A percentile compares a stretch with the other conserved stretches of the same genome.
These are phyloP conservation scores for Lanmaoa rubissima DNA, from an alignment of 768 basidiomycete genomes.

Conservation along the genomic window DNA sequence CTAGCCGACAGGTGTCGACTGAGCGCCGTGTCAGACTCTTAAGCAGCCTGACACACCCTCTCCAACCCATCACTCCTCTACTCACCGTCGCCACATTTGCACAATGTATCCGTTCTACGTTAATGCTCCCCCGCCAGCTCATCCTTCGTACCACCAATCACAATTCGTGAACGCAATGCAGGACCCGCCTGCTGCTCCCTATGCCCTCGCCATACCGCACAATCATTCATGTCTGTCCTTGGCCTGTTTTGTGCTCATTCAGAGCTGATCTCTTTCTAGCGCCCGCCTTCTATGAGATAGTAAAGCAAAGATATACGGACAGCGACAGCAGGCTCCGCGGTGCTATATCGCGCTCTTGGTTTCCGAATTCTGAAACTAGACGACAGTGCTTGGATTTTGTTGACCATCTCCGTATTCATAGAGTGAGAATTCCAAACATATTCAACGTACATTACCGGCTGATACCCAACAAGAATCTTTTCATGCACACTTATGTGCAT, in stretches of 20 bases:
- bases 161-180: background rate
- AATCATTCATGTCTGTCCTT: slow-evolving; percentile 11
- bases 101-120: slow-evolving; percentile 5
- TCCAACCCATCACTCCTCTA: background rate
- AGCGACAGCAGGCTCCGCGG: background rate
- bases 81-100: background rate
- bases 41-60: background rate
- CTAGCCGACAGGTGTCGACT: background rate
- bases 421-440: slow-evolving; percentile 6
- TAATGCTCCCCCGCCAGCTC: background rate
- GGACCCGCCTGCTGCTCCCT: background rate
- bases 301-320: background rate
- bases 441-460: background rate
- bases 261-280: slow-evolving; percentile 8
- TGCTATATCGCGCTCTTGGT: slow-evolving; percentile 1
- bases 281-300: slow-evolving; percentile 1
- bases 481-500: slow-evolving; percentile 26
- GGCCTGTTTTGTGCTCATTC: background rate
- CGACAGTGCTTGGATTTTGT: slow-evolving; percentile 11
- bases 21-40: background rate
- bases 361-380: background rate
- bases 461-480: slow-evolving; percentile 22
- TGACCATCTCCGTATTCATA: slow-evolving; percentile 15
- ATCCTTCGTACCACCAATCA: background rate
- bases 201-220: background rate